Percentiles rank a stretch among this genome's conserved stretches.
These are phyloP conservation scores for Beauveria varroae DNA, from an alignment of 2,329 filamentous ascomycete genomes.

Conservation along the genomic window DNA sequence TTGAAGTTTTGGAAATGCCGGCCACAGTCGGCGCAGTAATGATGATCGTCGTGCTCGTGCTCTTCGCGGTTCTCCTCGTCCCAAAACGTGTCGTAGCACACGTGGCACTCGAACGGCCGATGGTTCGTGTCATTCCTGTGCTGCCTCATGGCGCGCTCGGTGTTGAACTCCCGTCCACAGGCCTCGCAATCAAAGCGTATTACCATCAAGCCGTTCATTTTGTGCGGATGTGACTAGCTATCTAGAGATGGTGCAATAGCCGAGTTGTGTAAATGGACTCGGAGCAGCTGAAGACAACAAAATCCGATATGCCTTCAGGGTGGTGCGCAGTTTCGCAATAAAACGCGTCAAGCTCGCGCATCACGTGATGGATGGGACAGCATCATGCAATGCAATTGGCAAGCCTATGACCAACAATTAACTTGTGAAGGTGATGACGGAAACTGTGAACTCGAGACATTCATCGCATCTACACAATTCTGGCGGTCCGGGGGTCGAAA, in stretches of 20 bases:
- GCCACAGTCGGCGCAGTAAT: conserved; percentile 27
- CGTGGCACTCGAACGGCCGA: conserved; percentile 20
- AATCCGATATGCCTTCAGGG: no score
- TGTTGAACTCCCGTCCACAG: conserved; percentile 19
- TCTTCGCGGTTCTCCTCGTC: conserved; percentile 12
- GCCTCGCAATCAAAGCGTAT: conserved; percentile 20
- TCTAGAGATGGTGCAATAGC: not conserved
- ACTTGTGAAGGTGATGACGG: no score
- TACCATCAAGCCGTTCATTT: not conserved
- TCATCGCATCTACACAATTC: no score
- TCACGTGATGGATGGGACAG: no score
- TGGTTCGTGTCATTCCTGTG: conserved; percentile 26
- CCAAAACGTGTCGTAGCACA: conserved; percentile 19
- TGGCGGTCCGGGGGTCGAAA: no score
- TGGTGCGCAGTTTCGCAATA: no score
- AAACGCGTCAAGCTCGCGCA: no score
- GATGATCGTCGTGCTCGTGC: conserved; percentile 24
- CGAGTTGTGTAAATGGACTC: not conserved
- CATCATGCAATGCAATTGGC: no score
- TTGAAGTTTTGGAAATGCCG: conserved; percentile 24
- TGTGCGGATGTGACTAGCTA: not conserved
- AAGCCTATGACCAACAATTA: no score
- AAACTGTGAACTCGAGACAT: no score
- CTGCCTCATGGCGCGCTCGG: conserved; percentile 15
- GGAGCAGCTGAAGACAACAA: no score